Percentiles rank a stretch among this genome's conserved stretches.
These are phyloP conservation scores for Neurospora crassa DNA, from an alignment of 2,329 filamentous ascomycete species.

Conservation along the genomic window DNA sequence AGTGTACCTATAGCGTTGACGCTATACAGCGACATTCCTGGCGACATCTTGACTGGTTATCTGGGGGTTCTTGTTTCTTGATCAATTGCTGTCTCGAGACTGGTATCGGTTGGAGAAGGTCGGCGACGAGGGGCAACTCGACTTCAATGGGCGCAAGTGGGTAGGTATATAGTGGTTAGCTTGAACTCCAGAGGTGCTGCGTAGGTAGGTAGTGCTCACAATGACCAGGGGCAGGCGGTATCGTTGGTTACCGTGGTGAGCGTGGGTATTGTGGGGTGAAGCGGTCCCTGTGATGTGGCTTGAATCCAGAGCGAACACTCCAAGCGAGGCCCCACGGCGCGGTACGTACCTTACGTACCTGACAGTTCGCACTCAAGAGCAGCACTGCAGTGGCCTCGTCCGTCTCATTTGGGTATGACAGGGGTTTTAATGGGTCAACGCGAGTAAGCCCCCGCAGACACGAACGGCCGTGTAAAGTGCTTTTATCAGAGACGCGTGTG, in stretches of 20 bases:
- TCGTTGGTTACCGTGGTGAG: neutral
- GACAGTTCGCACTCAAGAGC: neutral
- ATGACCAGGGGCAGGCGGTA: constrained; percentile 1
- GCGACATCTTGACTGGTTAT: constrained; percentile 47
- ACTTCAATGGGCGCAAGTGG: constrained; percentile 6
- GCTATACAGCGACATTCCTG: constrained; percentile 65
- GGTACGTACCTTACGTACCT: constrained; percentile 9
- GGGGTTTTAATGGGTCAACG: constrained; percentile 13
- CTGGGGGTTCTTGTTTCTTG: constrained; percentile 11
- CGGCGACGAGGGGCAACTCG: neutral
- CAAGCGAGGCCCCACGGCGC: constrained; percentile 8
- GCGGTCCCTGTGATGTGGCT: constrained; percentile 17
- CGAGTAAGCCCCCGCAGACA: constrained; percentile 10
- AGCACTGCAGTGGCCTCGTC: neutral
- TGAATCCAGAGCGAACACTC: constrained; percentile 5
- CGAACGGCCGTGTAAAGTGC: constrained; percentile 15
- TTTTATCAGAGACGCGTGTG: constrained; percentile 10
- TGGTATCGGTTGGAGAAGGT: neutral
- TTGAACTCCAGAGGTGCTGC: neutral
- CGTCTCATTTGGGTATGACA: constrained; percentile 1
- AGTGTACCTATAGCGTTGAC: constrained; percentile 56
- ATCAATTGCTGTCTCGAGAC: neutral
- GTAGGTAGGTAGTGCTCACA: neutral
- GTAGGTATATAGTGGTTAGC: constrained; percentile 1
- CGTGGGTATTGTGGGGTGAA: constrained; percentile 12